Evolutionary conservation across 306 rosid genomes (phyloP).

Genomic region (Sophora flavescens): DNA sequence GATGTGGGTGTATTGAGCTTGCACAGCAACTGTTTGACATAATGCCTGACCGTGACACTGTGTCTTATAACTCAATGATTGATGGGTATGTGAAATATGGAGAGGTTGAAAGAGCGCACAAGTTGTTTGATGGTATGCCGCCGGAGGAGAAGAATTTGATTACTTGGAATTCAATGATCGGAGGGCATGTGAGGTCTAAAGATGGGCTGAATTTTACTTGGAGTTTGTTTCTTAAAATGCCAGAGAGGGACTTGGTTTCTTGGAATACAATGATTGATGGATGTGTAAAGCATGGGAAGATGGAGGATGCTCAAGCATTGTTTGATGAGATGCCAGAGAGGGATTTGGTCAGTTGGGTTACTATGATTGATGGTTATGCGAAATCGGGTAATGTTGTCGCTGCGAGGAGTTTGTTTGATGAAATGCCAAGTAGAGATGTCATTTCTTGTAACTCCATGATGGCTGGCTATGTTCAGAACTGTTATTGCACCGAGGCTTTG

Average conservation of each 20-base stretch:
- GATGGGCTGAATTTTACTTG: slow-evolving; percentile 58
- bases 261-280: slow-evolving; percentile 86
- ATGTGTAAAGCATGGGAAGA: slow-evolving; percentile 63
- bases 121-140: slow-evolving; percentile 67
- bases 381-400: slow-evolving; percentile 57
- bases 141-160: slow-evolving; percentile 64
- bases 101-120: slow-evolving; percentile 55
- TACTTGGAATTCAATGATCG: slow-evolving; percentile 79
- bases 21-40: slow-evolving; percentile 66
- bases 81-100: slow-evolving; percentile 73
- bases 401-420: slow-evolving; percentile 73
- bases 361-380: slow-evolving; percentile 73
- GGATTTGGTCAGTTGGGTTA: slow-evolving; percentile 75
- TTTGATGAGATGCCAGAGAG: slow-evolving; percentile 61
- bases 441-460: slow-evolving; percentile 77
- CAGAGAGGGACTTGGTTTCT: slow-evolving; percentile 71
- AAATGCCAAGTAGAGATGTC: slow-evolving; percentile 64
- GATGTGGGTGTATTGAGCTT: slow-evolving; percentile 61
- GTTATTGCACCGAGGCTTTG: slow-evolving; percentile 65
- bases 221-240: slow-evolving; percentile 72
- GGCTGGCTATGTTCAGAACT: slow-evolving; percentile 76
- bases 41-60: slow-evolving; percentile 67
- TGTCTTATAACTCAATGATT: slow-evolving; percentile 78
- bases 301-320: slow-evolving; percentile 63
- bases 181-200: slow-evolving; percentile 62